phyloP scores from a whole-genome alignment of 192 early-diverging fungal genomes.

The Lobulomyces angularis region DNA sequence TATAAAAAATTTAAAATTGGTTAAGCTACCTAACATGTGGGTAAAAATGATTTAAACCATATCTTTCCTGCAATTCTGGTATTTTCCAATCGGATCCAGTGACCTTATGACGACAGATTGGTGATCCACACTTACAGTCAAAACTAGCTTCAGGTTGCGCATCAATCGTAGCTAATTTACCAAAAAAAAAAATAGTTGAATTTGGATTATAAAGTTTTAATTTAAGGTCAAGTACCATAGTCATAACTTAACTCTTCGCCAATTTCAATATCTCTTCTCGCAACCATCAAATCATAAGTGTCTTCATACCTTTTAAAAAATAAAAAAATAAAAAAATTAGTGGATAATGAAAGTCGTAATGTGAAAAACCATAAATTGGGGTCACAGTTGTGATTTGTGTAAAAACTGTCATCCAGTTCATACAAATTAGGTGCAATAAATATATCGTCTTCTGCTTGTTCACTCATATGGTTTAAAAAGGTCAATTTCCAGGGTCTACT shows the following conservation, averaged over 20 bases:
- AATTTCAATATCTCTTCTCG: background rate
- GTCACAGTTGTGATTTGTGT: background rate
- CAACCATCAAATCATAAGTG: background rate
- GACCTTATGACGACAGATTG: background rate
- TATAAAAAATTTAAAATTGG: too few species aligned
- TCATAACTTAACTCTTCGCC: background rate
- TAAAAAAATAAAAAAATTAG: too few species aligned
- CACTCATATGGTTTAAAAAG: background rate
- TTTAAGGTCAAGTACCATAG: too few species aligned
- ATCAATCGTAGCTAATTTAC: background rate
- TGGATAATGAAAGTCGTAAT: background rate
- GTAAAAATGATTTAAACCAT: background rate
- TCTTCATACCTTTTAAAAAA: too few species aligned
- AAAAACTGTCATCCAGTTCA: background rate
- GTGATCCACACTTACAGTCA: background rate
- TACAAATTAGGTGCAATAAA: background rate
- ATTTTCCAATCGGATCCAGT: background rate
- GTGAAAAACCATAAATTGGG: background rate
- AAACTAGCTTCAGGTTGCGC: background rate
- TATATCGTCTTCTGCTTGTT: background rate
- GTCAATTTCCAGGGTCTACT: background rate
- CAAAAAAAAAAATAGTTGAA: too few species aligned
- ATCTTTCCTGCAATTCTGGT: too few species aligned
- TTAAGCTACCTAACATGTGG: background rate
- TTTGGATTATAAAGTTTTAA: too few species aligned